Evolutionary conservation across 106 monocot species (phyloP).

Genomic region (Dendrobium huoshanense): DNA sequence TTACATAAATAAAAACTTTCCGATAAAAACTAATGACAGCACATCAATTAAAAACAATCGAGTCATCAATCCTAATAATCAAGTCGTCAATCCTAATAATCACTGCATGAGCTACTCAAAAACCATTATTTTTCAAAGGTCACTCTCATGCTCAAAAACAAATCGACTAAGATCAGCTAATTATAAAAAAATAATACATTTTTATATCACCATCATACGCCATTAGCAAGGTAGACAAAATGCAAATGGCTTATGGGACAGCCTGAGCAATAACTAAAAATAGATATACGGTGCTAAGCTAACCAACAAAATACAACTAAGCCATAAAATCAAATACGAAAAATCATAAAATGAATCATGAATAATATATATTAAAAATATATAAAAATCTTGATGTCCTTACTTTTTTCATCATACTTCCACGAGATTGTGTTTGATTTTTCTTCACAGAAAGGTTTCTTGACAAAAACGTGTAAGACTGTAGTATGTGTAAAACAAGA

Average conservation of each 20-base stretch:
- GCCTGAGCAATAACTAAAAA: not conserved
- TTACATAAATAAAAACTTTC: not conserved
- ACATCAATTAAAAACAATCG: not conserved
- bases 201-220: not conserved
- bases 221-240: not conserved
- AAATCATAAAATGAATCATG: not conserved
- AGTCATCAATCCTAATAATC: not conserved
- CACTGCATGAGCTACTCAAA: not conserved
- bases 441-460: constrained; percentile 26
- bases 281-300: not conserved
- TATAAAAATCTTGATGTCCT: constrained; percentile 1
- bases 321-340: not conserved
- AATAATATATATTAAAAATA: not conserved
- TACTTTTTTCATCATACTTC: constrained; percentile 34
- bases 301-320: not conserved
- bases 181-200: not conserved
- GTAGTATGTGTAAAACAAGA: constrained; percentile 67
- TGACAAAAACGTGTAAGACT: constrained; percentile 59
- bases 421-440: constrained; percentile 9
- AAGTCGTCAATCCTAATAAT: not conserved
- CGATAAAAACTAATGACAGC: not conserved
- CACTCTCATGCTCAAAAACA: not conserved
- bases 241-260: not conserved
- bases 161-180: not conserved
- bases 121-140: not conserved